Evolutionary conservation across 2,329 filamentous ascomycete species (phyloP).

Genomic region (Claviceps monticola): DNA sequence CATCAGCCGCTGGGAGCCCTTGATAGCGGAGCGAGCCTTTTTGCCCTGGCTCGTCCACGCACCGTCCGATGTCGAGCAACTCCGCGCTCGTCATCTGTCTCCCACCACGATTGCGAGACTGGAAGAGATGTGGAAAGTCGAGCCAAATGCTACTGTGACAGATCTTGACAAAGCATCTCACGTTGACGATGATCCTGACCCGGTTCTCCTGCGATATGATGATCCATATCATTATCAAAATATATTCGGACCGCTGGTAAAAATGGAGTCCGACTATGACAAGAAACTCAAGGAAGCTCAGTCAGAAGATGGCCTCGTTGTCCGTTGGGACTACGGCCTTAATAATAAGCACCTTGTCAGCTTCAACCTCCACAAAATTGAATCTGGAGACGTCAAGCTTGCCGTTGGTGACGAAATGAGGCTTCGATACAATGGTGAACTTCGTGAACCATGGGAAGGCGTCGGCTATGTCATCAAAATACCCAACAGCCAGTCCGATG

Average conservation of each 20-base stretch:
- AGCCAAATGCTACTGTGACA: constrained; percentile 72
- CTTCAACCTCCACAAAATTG: constrained; percentile 91
- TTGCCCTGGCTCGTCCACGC: constrained; percentile 82
- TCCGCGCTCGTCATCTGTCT: constrained; percentile 83
- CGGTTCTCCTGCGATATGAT: constrained; percentile 85
- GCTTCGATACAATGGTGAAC: constrained; percentile 86
- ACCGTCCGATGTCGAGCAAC: constrained; percentile 87
- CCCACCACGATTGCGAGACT: constrained; percentile 91
- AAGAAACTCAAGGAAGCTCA: constrained; percentile 97
- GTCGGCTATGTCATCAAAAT: constrained; percentile 99
- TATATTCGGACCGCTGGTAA: constrained; percentile 92
- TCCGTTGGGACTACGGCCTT: constrained; percentile 87
- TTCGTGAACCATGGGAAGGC: constrained; percentile 87
- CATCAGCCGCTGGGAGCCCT: constrained; percentile 89
- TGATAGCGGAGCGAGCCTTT: constrained; percentile 95
- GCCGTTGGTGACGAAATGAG: constrained; percentile 98
- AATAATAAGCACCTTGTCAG: constrained; percentile 97
- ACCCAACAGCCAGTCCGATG: constrained; percentile 96
- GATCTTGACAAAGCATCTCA: constrained; percentile 85
- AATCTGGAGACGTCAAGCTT: constrained; percentile 93
- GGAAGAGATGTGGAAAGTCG: constrained; percentile 98
- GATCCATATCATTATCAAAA: constrained; percentile 98
- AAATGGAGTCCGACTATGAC: constrained; percentile 98
- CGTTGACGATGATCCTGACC: constrained; percentile 88
- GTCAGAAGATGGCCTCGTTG: constrained; percentile 86